These are phyloP conservation scores for Blastocystis sp. DNA, from an alignment of 352 stramenopile species.

Conservation along the genomic window DNA sequence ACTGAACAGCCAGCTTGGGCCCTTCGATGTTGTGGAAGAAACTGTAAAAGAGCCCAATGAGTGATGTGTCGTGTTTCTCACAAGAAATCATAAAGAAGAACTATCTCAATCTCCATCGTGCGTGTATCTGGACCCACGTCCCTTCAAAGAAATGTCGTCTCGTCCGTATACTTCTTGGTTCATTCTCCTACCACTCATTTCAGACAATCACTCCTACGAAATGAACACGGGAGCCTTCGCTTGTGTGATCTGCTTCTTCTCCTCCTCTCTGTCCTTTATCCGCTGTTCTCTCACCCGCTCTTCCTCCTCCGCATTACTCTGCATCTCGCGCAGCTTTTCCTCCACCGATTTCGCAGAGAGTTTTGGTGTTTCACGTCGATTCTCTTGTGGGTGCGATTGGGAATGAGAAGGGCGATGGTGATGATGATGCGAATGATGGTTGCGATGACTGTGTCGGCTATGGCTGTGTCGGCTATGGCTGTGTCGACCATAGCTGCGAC, in stretches of 20 bases:
- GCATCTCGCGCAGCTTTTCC: background rate
- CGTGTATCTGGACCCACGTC: background rate
- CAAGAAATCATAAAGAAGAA: conserved; percentile 38
- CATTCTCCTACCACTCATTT: background rate
- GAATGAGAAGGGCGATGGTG: background rate
- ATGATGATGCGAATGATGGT: background rate
- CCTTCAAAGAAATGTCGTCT: background rate
- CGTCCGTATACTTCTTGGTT: background rate
- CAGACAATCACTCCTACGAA: background rate
- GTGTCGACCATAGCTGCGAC: background rate
- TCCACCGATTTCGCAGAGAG: background rate
- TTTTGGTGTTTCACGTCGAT: background rate
- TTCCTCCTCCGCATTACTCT: background rate
- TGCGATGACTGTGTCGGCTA: background rate
- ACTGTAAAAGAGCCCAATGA: conserved; percentile 46
- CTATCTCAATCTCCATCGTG: background rate
- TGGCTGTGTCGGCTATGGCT: background rate
- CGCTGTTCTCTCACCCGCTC: background rate
- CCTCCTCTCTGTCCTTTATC: background rate
- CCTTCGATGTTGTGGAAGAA: conserved; percentile 53
- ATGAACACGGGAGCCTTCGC: conserved; percentile 11
- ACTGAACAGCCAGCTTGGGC: conserved; percentile 27
- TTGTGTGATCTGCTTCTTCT: too few species aligned
- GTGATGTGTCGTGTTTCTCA: conserved; percentile 33
- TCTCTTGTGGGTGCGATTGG: background rate